Evolutionary conservation across 192 early-diverging fungal species (phyloP).

Genomic region (Coemansia sp.): DNA sequence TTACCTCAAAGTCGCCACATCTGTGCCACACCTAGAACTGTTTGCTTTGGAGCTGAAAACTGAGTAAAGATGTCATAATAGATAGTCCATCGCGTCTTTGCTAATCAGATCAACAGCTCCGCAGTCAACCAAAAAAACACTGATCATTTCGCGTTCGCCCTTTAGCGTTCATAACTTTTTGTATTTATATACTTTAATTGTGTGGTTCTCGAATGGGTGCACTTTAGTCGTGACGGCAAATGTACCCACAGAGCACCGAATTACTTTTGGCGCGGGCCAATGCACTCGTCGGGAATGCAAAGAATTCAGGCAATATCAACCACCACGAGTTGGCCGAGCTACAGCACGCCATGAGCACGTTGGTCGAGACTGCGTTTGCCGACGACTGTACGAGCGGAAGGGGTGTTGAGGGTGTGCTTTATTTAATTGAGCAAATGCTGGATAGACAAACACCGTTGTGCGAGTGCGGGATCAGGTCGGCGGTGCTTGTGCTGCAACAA

Average conservation of each 20-base stretch:
- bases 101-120: no score
- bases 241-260: slow-evolving; percentile 11
- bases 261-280: slow-evolving; percentile 6
- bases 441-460: slow-evolving; percentile 1
- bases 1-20: no score
- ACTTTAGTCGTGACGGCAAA: slow-evolving; percentile 1
- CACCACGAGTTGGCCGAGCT: slow-evolving; percentile 12
- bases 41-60: no score
- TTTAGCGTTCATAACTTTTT: slow-evolving; percentile 57
- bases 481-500: slow-evolving; percentile 12
- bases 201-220: background rate
- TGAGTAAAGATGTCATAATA: no score
- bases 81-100: no score
- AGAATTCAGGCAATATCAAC: background rate
- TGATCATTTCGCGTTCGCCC: slow-evolving; percentile 91
- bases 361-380: slow-evolving; percentile 13
- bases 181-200: no score
- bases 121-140: slow-evolving; percentile 37
- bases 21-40: no score
- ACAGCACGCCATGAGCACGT: slow-evolving; percentile 7
- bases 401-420: slow-evolving; percentile 11
- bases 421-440: slow-evolving; percentile 17
- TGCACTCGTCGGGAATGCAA: slow-evolving; percentile 10
- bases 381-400: slow-evolving; percentile 3
- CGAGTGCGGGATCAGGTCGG: slow-evolving; percentile 18